Base-by-base conservation (phyloP, 306 rosid genomes). In the Aeschynomene evenia region DNA sequence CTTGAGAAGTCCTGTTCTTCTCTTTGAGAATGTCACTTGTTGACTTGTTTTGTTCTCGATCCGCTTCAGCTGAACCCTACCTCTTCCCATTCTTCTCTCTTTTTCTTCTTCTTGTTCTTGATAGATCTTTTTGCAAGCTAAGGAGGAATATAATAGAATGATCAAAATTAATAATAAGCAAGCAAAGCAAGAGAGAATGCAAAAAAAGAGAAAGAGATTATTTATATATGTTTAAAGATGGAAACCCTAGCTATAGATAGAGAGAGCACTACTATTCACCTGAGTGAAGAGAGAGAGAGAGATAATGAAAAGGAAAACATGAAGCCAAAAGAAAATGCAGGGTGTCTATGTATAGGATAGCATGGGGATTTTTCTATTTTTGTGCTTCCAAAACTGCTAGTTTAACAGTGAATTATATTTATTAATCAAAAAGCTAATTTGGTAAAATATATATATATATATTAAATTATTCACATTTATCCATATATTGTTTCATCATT, bases 21-120 rank as follows among this genome's bases (percentile, higher is more conserved):
- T 73, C 77, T 91, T 91, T 0, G 93, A 91, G 43, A 89, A 91
- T 2, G 96, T 92, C 6, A 92, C 98, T 77, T 92, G 98, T 33
- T 88, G 76, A 37, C 85, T 92, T 12, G 88, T 83, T 57, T 86
- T 87, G 92, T 89, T 92, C 89, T 92, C 98, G 82, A 92, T 92
- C 76, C 85, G 84, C 80, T 86, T 92, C 63, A 92, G 71, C 79
- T 89, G 82, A 76, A 89, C 90, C 83, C 89, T 89, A 37, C 98
- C 98, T 63, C 98, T 87, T 51, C 95, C 96, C 98, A 89, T 88
- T 13, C 29, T 52, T 37, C 14, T 53, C n/a, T 31, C 12, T 8
- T 9, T 19, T n/a, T 53, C 18, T 53, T 63, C 20, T 26, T 23
- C 77, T 23, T 11, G 6, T 49, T 68, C 16, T 68, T 2, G n/a